Conservation (phyloP, 208 protist genomes). For the Trypanosoma vivax region DNA sequence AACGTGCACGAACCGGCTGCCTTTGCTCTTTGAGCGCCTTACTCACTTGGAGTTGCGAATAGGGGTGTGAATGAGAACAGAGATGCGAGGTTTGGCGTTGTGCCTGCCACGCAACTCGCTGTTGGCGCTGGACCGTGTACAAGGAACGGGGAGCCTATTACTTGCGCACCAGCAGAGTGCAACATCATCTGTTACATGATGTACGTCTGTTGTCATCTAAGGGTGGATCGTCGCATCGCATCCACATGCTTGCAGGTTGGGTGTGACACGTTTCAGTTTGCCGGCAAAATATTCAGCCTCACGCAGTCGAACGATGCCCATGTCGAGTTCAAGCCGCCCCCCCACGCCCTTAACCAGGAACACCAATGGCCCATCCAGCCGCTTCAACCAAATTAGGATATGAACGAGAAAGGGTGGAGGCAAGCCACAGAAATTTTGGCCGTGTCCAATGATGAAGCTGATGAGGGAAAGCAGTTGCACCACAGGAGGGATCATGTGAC, state of each 20-base stretch:
- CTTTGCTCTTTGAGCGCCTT: too few relatives aligned
- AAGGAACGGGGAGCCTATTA: constrained; percentile 14
- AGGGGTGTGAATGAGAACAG: too few relatives aligned
- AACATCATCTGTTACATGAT: constrained; percentile 27
- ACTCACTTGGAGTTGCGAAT: too few relatives aligned
- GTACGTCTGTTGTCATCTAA: constrained; percentile 44
- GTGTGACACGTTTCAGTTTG: constrained; percentile 78
- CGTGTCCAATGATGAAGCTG: not conserved
- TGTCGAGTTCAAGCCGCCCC: constrained; percentile 77
- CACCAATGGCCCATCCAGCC: constrained; percentile 88
- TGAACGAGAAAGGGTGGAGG: constrained; percentile 15
- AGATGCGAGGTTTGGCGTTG: constrained; percentile 8
- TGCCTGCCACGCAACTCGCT: constrained; percentile 15
- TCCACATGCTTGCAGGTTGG: constrained; percentile 60
- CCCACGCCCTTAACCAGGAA: constrained; percentile 56
- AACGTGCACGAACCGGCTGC: too few relatives aligned
- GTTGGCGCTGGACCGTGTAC: constrained; percentile 14
- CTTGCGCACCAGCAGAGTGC: constrained; percentile 29
- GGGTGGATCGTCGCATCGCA: constrained; percentile 33
- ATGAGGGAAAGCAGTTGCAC: not conserved
- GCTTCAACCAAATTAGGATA: constrained; percentile 74
- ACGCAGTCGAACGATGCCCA: constrained; percentile 67
- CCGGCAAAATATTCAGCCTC: constrained; percentile 84
- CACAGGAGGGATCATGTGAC: constrained; percentile 18
- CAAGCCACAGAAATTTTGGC: not conserved